Evolutionary conservation across 768 basidiomycete genomes (phyloP).

Genomic region (Butyriboletus loyo): DNA sequence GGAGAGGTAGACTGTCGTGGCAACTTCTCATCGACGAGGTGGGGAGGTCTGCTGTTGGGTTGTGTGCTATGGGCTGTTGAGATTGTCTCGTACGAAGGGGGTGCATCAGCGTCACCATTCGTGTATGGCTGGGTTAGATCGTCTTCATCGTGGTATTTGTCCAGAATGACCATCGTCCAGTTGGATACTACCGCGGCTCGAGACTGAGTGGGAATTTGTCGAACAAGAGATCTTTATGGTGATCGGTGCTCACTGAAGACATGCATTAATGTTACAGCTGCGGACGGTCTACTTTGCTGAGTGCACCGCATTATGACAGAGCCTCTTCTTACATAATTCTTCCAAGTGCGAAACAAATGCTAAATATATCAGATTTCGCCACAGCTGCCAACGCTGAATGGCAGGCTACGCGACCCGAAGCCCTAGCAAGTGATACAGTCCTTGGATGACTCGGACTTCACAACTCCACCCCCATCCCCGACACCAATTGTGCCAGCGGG

Average conservation of each 20-base stretch:
- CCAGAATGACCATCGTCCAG: slow-evolving; percentile 15
- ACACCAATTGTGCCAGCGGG: no score
- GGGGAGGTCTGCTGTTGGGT: background rate
- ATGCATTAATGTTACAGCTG: no score
- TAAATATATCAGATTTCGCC: background rate
- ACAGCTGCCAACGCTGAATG: background rate
- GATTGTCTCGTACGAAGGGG: slow-evolving; percentile 26
- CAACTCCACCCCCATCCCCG: no score
- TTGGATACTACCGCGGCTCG: background rate
- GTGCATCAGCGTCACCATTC: slow-evolving; percentile 11
- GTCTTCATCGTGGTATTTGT: slow-evolving; percentile 21
- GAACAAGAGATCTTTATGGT: background rate
- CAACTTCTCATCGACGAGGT: slow-evolving; percentile 12
- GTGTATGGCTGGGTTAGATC: background rate
- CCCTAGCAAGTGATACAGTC: slow-evolving; percentile 14
- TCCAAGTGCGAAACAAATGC: background rate
- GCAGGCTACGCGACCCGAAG: background rate
- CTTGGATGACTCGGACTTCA: slow-evolving; percentile 6
- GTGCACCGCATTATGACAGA: slow-evolving; percentile 34
- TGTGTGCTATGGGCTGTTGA: background rate
- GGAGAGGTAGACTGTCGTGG: background rate
- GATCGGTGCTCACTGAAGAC: background rate
- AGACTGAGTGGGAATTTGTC: background rate
- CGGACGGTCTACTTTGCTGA: slow-evolving; percentile 17
- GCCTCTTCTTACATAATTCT: no score